These are phyloP conservation scores for Dispira parvispora DNA, from an alignment of 192 early-diverging fungal species.

Conservation along the genomic window DNA sequence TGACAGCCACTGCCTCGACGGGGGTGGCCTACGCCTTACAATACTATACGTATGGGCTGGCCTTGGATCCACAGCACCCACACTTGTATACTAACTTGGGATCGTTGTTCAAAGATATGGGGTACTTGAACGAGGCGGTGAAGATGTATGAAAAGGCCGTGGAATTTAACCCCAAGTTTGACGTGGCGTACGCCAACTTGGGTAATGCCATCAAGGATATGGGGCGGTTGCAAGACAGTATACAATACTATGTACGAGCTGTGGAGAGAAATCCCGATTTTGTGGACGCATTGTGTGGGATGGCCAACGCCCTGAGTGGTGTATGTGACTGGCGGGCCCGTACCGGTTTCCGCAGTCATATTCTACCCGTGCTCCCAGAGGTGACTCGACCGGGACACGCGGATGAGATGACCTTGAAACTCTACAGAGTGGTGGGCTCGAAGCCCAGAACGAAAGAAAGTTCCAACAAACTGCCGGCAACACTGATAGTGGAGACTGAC, in stretches of 20 bases:
- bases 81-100: slow-evolving; percentile 92
- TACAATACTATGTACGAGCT: slow-evolving; percentile 69
- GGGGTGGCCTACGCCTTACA: slow-evolving; percentile 63
- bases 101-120: slow-evolving; percentile 77
- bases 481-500: background rate
- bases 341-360: slow-evolving; percentile 34
- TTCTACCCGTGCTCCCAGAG: slow-evolving; percentile 17
- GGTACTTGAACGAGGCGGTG: slow-evolving; percentile 67
- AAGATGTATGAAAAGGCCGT: slow-evolving; percentile 82
- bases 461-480: too few species aligned
- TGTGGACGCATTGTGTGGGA: slow-evolving; percentile 81
- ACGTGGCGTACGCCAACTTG: slow-evolving; percentile 82
- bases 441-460: background rate
- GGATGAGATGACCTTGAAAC: slow-evolving; percentile 19
- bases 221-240: slow-evolving; percentile 75
- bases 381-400: slow-evolving; percentile 10
- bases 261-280: slow-evolving; percentile 76
- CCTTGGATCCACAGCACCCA: slow-evolving; percentile 63
- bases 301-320: slow-evolving; percentile 71
- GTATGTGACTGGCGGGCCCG: slow-evolving; percentile 83
- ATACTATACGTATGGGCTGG: slow-evolving; percentile 77
- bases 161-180: slow-evolving; percentile 67
- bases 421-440: slow-evolving; percentile 20
- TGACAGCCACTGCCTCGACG: slow-evolving; percentile 29
- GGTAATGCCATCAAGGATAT: slow-evolving; percentile 89